phyloP scores from a whole-genome alignment of 1,284 basidiomycete genomes.

The Ganoderma sinense region DNA sequence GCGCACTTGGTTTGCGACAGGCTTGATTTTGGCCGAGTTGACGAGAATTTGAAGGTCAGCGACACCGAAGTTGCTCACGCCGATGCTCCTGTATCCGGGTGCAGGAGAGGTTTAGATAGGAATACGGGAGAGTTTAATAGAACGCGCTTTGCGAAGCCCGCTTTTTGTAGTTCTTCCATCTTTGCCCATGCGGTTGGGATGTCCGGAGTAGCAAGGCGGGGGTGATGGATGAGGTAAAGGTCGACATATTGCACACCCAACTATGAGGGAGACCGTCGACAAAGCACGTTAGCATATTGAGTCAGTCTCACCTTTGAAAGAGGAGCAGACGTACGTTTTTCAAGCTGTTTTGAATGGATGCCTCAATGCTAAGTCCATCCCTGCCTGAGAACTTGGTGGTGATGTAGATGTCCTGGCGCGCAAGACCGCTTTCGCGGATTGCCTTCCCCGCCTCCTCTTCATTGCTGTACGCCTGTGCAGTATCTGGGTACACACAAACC shows the following conservation, averaged over 20 bases:
- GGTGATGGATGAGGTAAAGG: conserved; percentile 74
- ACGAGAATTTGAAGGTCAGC: conserved; percentile 66
- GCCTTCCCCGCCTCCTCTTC: conserved; percentile 49
- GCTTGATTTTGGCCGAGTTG: conserved; percentile 65
- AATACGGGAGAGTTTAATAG: background rate
- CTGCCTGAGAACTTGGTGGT: conserved; percentile 64
- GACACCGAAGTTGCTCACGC: conserved; percentile 80
- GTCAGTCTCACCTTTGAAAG: background rate
- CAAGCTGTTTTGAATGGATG: conserved; percentile 42
- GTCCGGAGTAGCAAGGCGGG: conserved; percentile 51
- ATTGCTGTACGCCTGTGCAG: conserved; percentile 46
- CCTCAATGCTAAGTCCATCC: conserved; percentile 46
- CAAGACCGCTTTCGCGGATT: conserved; percentile 45
- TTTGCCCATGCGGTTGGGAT: conserved; percentile 68
- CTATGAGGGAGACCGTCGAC: conserved; percentile 41
- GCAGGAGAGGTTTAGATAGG: background rate
- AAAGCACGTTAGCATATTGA: background rate
- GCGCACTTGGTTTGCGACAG: conserved; percentile 78
- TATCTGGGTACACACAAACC: conserved; percentile 30
- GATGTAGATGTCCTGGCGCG: conserved; percentile 45
- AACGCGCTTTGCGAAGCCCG: conserved; percentile 65
- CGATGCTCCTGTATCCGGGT: conserved; percentile 66
- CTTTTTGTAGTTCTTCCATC: conserved; percentile 69
- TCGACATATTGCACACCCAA: conserved; percentile 76
- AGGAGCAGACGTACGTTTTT: conserved; percentile 31